Evolutionary conservation across 148 eudicot genomes (phyloP), one percentile per base, ranked within the genome.

Genomic region (Chenopodium quinoa): DNA sequence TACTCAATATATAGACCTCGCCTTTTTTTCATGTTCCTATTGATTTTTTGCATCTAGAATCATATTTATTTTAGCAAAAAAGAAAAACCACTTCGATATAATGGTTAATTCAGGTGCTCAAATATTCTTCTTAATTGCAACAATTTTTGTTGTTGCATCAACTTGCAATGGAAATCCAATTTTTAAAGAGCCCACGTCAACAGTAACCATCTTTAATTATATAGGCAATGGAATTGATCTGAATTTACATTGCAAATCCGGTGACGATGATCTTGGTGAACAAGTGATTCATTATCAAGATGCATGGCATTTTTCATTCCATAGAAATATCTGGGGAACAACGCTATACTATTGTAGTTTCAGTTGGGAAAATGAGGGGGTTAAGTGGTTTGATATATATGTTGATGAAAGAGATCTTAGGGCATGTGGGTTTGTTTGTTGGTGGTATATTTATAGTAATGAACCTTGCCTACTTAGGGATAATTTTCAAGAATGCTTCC

Each of bases 311-410:
- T 79, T 56, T 4, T 12, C 3, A 70, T 71, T 58, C 3, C 2
- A 2, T 74, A 13, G 48, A 5, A 79, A 79, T 16, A 13, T 70
- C 1, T 54, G 75, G 75, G 81, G 81, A 78, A 40, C 34, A 1
- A 44, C 40, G 2, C 6, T 40, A 13, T 69, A 3, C 12, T 79
- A 27, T 3, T 79, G 81, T 37, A 79, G 65, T 20, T 79, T 79
- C 66, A 52, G 2, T 1, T 79, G 81, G 81, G 20, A 32, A 31
- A 65, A 79, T 0, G 75, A 67, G 20, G 65, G 10, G 0, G 40
- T 9, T 2, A 20, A 19, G 66, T 68, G 81, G 81, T 69, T 79
- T 37, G 29, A 65, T 66, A 48, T 78, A 19, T 78, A 78, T 50
- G n/a, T 23, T 44, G 44, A 4, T 44, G 31, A 20, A 37, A 44